Evolutionary conservation across 139 green algal genomes (phyloP), one percentile per base, ranked within the genome.

Genomic region (Yamagishiella unicocca): DNA sequence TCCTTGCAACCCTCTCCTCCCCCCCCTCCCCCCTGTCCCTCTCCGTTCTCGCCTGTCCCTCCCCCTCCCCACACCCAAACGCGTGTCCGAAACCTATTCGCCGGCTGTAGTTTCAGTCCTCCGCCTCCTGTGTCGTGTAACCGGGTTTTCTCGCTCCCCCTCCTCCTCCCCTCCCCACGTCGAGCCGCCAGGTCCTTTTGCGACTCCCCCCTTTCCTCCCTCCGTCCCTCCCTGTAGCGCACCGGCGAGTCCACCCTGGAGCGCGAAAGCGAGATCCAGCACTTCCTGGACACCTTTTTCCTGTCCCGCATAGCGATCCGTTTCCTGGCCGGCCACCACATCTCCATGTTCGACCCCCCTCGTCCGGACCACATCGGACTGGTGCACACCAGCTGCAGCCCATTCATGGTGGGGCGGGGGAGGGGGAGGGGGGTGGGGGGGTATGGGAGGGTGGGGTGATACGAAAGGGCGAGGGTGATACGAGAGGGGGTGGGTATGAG

Each of bases 251-350:
- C 80, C 50, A 87, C 33, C 10, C 17, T 35, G 67, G 82, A 80
- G 50, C 82, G 31, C 50, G 82, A 80, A 35, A 71, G 67, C 53
- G 67, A 87, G 67, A 79, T 99, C 71, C 97, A 99, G 88, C 93
- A 96, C 83, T 99, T 99, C 87, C 84, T 99, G 40, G 97, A 99
- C 87, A 93, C 94, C 73, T 98, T 99, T 87, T 99, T 99, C 93
- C 94, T 99, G 67, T 96, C 90, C 29, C 95, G 97, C 74, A 99
- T 99, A 61, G 97, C 97, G 77, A 98, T 99, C 54, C 97, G 97
- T 74, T 98, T 99, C 90, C 94, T 99, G 95, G 80, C 89, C 42
- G 96, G 94, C n/a, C 97, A 99, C 91, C 97, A 99, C 88, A 96
- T 99, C 67, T 93, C 95, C 27, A 90, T 99, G 75, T 96, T 98